Evolutionary conservation across 345 rosid species (phyloP), one percentile per base, ranked within the genome.

Genomic region (Leavenworthia alabamica): DNA sequence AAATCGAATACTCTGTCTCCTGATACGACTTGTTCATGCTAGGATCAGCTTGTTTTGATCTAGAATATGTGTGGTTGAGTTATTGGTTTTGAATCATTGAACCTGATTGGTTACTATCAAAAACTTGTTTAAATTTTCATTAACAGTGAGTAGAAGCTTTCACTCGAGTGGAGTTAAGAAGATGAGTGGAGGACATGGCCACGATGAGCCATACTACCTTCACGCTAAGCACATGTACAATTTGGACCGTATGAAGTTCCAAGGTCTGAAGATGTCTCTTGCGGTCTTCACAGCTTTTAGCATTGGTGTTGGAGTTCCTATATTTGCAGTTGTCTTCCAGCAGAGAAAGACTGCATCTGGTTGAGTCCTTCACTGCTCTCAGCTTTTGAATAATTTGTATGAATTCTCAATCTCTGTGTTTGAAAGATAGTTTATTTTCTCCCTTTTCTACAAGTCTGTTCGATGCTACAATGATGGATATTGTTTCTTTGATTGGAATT

Each of bases 181-280:
- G 42, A 73, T 73, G 76, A 60, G 93, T 4, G 91, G 93, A 66
- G 89, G 78, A 40, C 88, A 82, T 64, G 86, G 80, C 32, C 84
- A 89, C 42, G 82, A 83, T 2, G 94, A 93, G 56, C 90, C 86
- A 19, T 83, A 43, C 74, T 93, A 89, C 78, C 71, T 93, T 5
- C 96, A 93, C 55, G 85, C 97, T 0, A 89, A 93, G 80, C 96
- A 89, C 81, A 89, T 93, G 99, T 93, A 93, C 85, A 89, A 93
- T 75, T 77, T 89, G 91, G 97, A 87, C 73, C 81, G 83, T 68
- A 89, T 93, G 96, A 85, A 82, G 56, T 47, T 78, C 72, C 99
- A 87, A 74, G 77, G 15, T 42, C 75, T 93, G 71, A 93, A 81
- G 80, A 85, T 89, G 92, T 68, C 96, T 52, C 86, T 93, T 4